Evolutionary conservation across 1,139 yeast species (phyloP).

Genomic region (Zygotorulaspora mrakii): DNA sequence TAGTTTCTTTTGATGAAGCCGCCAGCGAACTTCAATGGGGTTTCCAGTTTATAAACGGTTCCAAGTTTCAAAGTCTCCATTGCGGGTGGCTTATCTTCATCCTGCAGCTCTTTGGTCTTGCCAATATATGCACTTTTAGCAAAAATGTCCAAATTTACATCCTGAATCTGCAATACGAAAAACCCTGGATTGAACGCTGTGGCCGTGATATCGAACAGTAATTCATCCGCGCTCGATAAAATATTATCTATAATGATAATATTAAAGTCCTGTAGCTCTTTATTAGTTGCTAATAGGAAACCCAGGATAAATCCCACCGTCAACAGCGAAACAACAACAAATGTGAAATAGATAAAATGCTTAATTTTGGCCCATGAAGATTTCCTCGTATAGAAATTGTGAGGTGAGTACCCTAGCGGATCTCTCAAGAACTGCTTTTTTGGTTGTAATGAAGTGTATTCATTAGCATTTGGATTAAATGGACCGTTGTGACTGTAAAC

Average conservation of each 20-base stretch:
- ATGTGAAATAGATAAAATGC: conserved; percentile 53
- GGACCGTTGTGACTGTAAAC: background rate
- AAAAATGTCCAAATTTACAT: conserved; percentile 78
- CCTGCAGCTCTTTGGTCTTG: conserved; percentile 18
- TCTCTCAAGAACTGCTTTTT: conserved; percentile 14
- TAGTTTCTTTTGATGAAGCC: conserved; percentile 66
- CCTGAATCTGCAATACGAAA: conserved; percentile 59
- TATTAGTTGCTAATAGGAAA: conserved; percentile 79
- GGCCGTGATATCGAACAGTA: conserved; percentile 72
- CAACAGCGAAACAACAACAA: conserved; percentile 52
- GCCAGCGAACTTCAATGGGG: conserved; percentile 72
- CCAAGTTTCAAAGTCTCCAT: conserved; percentile 75
- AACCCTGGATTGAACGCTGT: conserved; percentile 88
- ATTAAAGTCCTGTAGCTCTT: conserved; percentile 68
- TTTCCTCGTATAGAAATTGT: conserved; percentile 42
- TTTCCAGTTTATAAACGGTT: conserved; percentile 58
- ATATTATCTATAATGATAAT: conserved; percentile 63
- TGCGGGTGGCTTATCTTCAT: conserved; percentile 17
- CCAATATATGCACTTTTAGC: conserved; percentile 63
- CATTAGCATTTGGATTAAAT: conserved; percentile 7
- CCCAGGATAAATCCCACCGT: conserved; percentile 77
- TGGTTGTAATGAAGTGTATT: conserved; percentile 17
- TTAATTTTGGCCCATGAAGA: conserved; percentile 38
- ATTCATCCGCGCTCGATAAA: conserved; percentile 77
- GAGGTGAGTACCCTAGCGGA: conserved; percentile 56